Evolutionary conservation across 176 grass and related monocot species (phyloP).

Genomic region (Aechmea fasciata): DNA sequence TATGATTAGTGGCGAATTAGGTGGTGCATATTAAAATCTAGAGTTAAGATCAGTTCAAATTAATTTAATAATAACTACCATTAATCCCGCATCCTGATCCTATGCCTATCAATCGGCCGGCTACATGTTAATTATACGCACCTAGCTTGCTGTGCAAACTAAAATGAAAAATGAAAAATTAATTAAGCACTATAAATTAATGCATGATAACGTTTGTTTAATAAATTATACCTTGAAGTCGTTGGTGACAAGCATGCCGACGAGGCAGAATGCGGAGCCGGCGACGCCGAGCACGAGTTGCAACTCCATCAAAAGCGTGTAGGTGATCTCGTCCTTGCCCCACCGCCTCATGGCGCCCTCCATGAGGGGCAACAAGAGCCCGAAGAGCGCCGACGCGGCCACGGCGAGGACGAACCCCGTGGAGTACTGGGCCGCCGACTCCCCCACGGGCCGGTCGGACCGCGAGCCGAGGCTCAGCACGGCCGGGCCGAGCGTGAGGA

Average conservation of each 20-base stretch:
- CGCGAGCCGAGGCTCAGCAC: slow-evolving; percentile 42
- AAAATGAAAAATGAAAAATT: too few relatives aligned
- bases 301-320: slow-evolving; percentile 49
- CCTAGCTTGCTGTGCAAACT: too few relatives aligned
- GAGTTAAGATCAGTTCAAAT: too few relatives aligned
- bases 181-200: background rate
- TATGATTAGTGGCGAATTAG: too few relatives aligned
- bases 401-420: slow-evolving; percentile 46
- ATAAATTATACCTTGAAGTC: slow-evolving; percentile 39
- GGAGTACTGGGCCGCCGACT: slow-evolving; percentile 35
- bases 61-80: too few relatives aligned
- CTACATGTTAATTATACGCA: too few relatives aligned
- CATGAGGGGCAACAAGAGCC: slow-evolving; percentile 49
- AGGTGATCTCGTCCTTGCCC: slow-evolving; percentile 5
- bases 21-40: too few relatives aligned
- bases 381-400: slow-evolving; percentile 36
- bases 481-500: slow-evolving; percentile 54
- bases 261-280: slow-evolving; percentile 43
- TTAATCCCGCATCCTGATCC: too few relatives aligned
- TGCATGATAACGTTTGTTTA: background rate
- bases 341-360: slow-evolving; percentile 43
- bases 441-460: slow-evolving; percentile 26
- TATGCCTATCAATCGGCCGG: too few relatives aligned
- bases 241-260: slow-evolving; percentile 51
- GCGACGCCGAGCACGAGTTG: slow-evolving; percentile 54